Evolutionary conservation across 306 rosid genomes (phyloP), one percentile per base, ranked within the genome.

Genomic region (Gynostemma pentaphyllum): DNA sequence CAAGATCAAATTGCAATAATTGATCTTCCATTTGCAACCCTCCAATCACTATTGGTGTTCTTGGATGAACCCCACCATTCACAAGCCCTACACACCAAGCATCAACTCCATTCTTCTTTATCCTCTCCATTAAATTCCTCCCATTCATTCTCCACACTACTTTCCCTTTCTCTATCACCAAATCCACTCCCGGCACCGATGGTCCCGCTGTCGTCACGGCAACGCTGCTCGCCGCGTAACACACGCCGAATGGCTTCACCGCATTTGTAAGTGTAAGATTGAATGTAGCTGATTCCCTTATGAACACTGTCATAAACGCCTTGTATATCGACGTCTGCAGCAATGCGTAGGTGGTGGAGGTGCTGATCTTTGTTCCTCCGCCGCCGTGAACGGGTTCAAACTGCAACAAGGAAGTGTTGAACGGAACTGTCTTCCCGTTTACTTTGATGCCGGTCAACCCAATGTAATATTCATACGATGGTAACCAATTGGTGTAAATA

Each of bases 331-430:
- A 82, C 4, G 44, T 70, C 48, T 87, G 84, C 18, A 90, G 56
- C 13, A 79, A 81, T 0, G 88, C 80, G 88, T 87, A 84, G 7
- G 88, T 84, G 21, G 81, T 49, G 27, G 85, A 85, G 0, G 90
- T 79, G 69, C 97, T 90, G 9, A 90, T 77, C 74, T 84, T 87
- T 1, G 95, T 81, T 28, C 97, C 97, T 0, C 95, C 95, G 11
- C 59, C 5, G 7, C 95, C 97, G 5, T 79, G 5, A 0, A 15
- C 1, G 4, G 44, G 15, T 23, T 84, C 45, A 22, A 82, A 75
- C 19, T 79, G 48, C 34, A 87, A 62, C 64, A 87, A n/a, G 3
- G 63, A 71, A 0, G 67, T 41, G 77, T 87, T 87, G 1, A 85
- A 0, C 0, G 78, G 12, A 0, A 87, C 77, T 0, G 26, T 22